Evolutionary conservation across 495 filamentous ascomycete species (phyloP).

Genomic region (Penicillium daleae): DNA sequence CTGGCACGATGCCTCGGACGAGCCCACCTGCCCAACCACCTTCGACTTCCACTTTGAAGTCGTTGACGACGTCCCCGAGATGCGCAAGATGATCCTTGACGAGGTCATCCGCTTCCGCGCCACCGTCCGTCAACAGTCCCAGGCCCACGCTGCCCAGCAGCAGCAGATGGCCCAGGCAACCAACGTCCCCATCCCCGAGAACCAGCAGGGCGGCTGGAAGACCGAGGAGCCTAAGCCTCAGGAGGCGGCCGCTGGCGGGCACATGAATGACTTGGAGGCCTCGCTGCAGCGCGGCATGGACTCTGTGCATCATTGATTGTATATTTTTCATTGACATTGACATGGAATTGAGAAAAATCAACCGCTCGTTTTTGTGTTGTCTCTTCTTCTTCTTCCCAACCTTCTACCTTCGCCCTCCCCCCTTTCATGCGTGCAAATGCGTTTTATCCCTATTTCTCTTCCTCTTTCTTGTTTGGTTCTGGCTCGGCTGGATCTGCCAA

Average conservation of each 20-base stretch:
- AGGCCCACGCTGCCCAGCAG: constrained; percentile 49
- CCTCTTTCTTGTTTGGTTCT: constrained; percentile 10
- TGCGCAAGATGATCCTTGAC: constrained; percentile 96
- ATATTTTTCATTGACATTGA: neutral
- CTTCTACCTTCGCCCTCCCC: no score
- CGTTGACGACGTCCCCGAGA: constrained; percentile 86
- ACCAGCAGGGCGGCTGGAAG: constrained; percentile 70
- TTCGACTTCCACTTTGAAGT: constrained; percentile 99
- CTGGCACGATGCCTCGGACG: constrained; percentile 97
- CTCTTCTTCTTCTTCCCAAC: neutral
- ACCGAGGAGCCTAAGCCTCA: constrained; percentile 86
- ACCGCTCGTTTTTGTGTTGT: neutral
- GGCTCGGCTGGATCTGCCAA: constrained; percentile 13
- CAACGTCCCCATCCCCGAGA: constrained; percentile 74
- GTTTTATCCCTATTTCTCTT: neutral
- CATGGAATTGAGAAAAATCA: neutral
- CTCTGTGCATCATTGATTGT: constrained; percentile 43
- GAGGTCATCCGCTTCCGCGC: constrained; percentile 85
- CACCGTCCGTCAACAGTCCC: constrained; percentile 68
- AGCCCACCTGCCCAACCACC: constrained; percentile 87
- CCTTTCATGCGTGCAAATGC: constrained; percentile 4
- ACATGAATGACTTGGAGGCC: constrained; percentile 71
- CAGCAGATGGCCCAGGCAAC: constrained; percentile 46
- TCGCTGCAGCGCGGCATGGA: constrained; percentile 85
- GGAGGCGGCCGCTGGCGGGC: constrained; percentile 62